Base-by-base conservation (phyloP, 2,329 filamentous ascomycete species). In the Dactylellina haptotyla region DNA sequence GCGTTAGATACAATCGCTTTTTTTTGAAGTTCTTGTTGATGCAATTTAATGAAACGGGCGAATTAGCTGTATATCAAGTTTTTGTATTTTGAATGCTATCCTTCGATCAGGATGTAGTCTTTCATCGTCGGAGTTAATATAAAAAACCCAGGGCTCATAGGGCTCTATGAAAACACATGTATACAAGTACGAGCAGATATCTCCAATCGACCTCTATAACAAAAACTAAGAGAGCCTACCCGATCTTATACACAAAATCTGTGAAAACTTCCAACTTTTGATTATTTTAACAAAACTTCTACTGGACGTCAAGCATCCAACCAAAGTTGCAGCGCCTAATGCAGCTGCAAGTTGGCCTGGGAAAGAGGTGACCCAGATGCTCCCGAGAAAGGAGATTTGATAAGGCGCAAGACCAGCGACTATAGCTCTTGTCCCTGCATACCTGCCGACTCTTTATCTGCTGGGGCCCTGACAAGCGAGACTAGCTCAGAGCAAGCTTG, bases 151-250 rank as follows among this genome's bases (percentile, higher is more conserved):
- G 28, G 28, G n/a, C 43, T 8, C 20, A 18, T n/a, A 32, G 14
- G 28, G 18, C 18, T 28, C 28, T n/a, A 12, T 18, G 20, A 59
- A 56, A 26, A 45, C 4, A 26, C 30, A 26, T 64, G 53, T 43
- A 58, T 25, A 26, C 51, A 48, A 16, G 41, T 18, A 34, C 23
- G 12, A 43, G 62, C 34, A 67, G 63, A 67, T 59, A 59, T 67
- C 53, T 67, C 63, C 63, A 59, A 67, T 67, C 62, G 43, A 67
- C 39, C 53, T 30, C 39, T 54, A 43, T n/a, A 37, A 6, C 32
- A 34, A 34, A 34, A 34, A 34, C 32, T n/a, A n/a, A n/a, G n/a
- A n/a, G n/a, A n/a, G n/a, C n/a, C n/a, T n/a, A n/a, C n/a, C n/a
- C n/a, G n/a, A n/a, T n/a, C n/a, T n/a, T n/a, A n/a, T n/a, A n/a